These are phyloP conservation scores for Theobroma cacao DNA, from an alignment of 345 rosid species.

Conservation along the genomic window DNA sequence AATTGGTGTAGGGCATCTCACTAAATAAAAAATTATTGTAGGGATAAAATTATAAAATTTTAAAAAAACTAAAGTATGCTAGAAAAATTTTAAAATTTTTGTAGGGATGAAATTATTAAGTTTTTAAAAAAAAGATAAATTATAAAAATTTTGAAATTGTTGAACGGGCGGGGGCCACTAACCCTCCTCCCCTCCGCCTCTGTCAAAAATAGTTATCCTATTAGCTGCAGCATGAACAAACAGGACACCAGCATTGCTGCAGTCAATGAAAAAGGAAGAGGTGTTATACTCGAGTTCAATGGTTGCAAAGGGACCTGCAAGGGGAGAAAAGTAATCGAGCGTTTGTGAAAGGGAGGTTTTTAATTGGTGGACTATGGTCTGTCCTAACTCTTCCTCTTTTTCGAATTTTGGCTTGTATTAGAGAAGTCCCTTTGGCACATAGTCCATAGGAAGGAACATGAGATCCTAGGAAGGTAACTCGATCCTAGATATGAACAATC, in stretches of 20 bases:
- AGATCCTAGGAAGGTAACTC: conserved; percentile 31
- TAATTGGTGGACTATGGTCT: neutral
- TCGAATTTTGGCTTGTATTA: conserved; percentile 12
- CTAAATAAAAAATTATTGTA: no score
- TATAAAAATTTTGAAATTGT: no score
- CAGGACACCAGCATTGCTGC: conserved; percentile 25
- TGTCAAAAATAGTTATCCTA: conserved; percentile 21
- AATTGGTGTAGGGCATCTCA: no score
- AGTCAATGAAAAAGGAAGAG: conserved; percentile 18
- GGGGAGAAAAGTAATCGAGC: conserved; percentile 11
- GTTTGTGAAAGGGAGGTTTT: conserved; percentile 23
- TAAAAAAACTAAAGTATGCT: no score
- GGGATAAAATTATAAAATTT: no score
- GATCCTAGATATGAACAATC: neutral
- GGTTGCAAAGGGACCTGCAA: conserved; percentile 31
- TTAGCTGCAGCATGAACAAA: conserved; percentile 34
- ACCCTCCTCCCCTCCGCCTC: no score
- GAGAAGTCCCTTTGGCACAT: conserved; percentile 21
- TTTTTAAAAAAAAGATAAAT: no score
- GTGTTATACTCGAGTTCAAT: conserved; percentile 4
- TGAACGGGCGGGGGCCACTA: no score
- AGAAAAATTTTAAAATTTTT: no score
- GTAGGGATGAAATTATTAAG: no score
- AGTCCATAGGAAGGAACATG: neutral
- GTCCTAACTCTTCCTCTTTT: neutral